phyloP scores from a whole-genome alignment of 2,329 filamentous ascomycete species.

The Verticillium dahliae region DNA sequence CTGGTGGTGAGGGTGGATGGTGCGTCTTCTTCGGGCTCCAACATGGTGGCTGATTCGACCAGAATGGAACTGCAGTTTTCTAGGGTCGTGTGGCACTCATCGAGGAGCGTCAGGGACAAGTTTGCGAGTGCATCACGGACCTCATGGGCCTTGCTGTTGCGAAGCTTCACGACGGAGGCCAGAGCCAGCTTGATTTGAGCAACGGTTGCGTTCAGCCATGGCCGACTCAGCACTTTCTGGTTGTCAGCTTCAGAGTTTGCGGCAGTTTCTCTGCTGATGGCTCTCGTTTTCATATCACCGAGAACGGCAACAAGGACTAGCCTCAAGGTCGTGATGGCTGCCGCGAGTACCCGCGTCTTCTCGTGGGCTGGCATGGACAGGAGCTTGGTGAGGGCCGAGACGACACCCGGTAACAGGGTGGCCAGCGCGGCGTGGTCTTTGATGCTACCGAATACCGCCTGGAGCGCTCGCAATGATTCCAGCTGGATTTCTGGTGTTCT shows the following conservation, averaged over 20 bases:
- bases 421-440: constrained; percentile 70
- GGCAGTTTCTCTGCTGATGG: constrained; percentile 22
- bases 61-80: constrained; percentile 63
- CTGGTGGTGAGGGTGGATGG: constrained; percentile 33
- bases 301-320: constrained; percentile 48
- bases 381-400: constrained; percentile 73
- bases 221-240: constrained; percentile 33
- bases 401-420: constrained; percentile 79
- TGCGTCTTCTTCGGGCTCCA: constrained; percentile 46
- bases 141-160: constrained; percentile 61
- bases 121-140: constrained; percentile 61
- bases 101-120: constrained; percentile 68
- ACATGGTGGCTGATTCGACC: constrained; percentile 72
- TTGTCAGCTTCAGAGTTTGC: constrained; percentile 18
- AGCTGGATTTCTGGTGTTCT: constrained; percentile 62
- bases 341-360: constrained; percentile 53
- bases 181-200: constrained; percentile 80
- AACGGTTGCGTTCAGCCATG: constrained; percentile 76
- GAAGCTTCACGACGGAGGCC: constrained; percentile 68
- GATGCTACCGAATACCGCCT: constrained; percentile 55
- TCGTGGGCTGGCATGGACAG: constrained; percentile 60
- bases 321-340: constrained; percentile 52
- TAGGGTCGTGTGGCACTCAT: constrained; percentile 71
- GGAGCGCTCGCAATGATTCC: constrained; percentile 60
- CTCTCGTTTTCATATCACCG: constrained; percentile 48